phyloP scores from a whole-genome alignment of 2,329 filamentous ascomycete genomes.

The Fusarium haematococcum region DNA sequence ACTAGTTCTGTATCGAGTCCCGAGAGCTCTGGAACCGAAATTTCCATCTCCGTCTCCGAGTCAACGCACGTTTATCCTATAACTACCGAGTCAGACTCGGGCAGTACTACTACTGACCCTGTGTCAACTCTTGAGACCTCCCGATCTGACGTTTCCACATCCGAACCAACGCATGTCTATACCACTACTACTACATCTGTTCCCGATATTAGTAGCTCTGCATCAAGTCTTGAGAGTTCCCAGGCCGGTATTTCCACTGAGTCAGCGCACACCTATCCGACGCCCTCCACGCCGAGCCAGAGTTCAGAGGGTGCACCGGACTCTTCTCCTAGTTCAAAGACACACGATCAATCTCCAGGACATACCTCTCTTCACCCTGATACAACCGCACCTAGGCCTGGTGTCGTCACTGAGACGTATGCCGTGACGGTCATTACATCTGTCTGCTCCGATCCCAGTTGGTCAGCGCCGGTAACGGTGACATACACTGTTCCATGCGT shows the following conservation, averaged over 20 bases:
- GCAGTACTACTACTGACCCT: neutral
- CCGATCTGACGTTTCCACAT: neutral
- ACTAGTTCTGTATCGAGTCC: neutral
- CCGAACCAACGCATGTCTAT: neutral
- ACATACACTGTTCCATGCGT: neutral
- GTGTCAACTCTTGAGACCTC: neutral
- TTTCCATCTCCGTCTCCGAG: neutral
- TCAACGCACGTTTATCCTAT: neutral
- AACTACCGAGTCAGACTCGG: neutral
- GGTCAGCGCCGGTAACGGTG: neutral
- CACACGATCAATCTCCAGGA: neutral
- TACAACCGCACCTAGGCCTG: neutral
- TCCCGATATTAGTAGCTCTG: neutral
- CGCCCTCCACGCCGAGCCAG: neutral
- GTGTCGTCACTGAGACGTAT: neutral
- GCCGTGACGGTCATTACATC: neutral
- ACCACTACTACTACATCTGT: neutral
- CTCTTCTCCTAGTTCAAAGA: neutral
- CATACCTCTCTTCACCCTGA: neutral
- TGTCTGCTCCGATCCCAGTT: neutral
- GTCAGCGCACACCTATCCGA: neutral
- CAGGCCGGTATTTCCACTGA: neutral
- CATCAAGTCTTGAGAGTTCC: neutral
- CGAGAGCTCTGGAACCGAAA: neutral
- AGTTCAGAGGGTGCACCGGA: neutral